Conservation (phyloP, 148 eudicot genomes). For the Spergularia marina region DNA sequence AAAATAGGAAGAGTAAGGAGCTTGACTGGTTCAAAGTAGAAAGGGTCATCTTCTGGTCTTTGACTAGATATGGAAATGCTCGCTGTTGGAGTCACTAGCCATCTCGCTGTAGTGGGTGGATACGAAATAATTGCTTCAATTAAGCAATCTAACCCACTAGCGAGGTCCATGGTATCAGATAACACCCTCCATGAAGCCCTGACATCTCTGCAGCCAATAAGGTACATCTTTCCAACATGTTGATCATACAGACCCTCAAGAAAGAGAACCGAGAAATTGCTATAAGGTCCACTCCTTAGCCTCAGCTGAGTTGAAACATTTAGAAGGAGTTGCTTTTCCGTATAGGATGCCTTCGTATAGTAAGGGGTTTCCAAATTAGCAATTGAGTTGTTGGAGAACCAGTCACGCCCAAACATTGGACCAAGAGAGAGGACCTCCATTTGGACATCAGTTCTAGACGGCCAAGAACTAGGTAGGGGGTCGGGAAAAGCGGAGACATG, state of each 20-base stretch:
- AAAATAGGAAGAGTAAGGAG: slow-evolving; percentile 65
- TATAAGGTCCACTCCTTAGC: slow-evolving; percentile 30
- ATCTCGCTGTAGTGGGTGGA: slow-evolving; percentile 75
- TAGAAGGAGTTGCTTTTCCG: slow-evolving; percentile 61
- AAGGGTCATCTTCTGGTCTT: slow-evolving; percentile 72
- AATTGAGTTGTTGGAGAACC: slow-evolving; percentile 35
- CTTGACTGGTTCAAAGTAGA: slow-evolving; percentile 54
- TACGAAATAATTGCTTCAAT: slow-evolving; percentile 61
- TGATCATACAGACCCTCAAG: slow-evolving; percentile 83
- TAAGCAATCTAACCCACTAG: slow-evolving; percentile 73
- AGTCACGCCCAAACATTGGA: slow-evolving; percentile 55
- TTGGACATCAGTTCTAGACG: slow-evolving; percentile 41
- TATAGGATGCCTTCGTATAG: slow-evolving; percentile 41
- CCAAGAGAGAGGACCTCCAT: slow-evolving; percentile 73
- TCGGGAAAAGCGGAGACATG: slow-evolving; percentile 54
- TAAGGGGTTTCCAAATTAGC: slow-evolving; percentile 35
- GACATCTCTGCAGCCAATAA: slow-evolving; percentile 82
- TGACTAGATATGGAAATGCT: slow-evolving; percentile 64
- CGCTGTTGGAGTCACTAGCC: slow-evolving; percentile 75
- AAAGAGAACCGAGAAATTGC: slow-evolving; percentile 52
- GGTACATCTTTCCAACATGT: slow-evolving; percentile 73
- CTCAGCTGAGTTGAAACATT: slow-evolving; percentile 72
- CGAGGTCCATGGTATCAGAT: slow-evolving; percentile 59
- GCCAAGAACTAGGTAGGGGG: slow-evolving; percentile 36
- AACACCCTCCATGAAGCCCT: slow-evolving; percentile 64